phyloP scores from a whole-genome alignment of 768 basidiomycete species.

The Russula earlei region DNA sequence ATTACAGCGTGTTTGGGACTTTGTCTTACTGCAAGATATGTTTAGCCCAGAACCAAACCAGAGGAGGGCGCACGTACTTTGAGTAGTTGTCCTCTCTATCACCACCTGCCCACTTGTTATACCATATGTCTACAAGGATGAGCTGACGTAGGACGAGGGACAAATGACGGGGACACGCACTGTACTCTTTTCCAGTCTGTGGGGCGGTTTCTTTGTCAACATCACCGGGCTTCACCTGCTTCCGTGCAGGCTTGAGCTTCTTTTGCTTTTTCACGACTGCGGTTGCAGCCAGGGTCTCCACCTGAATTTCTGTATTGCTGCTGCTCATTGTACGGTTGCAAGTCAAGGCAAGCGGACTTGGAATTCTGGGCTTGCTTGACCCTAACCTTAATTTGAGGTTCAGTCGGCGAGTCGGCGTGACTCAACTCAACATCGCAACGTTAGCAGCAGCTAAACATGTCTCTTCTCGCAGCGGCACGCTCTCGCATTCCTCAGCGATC shows the following conservation, averaged over 20 bases:
- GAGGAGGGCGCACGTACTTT: conserved; percentile 46
- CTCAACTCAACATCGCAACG: background rate
- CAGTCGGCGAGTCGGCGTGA: background rate
- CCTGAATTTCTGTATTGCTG: conserved; percentile 12
- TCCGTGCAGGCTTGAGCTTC: conserved; percentile 84
- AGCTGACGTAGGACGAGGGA: background rate
- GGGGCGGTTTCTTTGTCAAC: conserved; percentile 82
- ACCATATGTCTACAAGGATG: conserved; percentile 74
- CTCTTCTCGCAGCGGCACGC: conserved; percentile 4
- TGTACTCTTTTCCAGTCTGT: conserved; percentile 95
- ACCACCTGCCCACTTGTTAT: conserved; percentile 99
- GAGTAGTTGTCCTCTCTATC: conserved; percentile 95
- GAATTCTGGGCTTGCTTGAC: background rate
- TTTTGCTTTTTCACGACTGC: conserved; percentile 32
- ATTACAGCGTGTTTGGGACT: conserved; percentile 87
- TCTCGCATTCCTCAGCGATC: background rate
- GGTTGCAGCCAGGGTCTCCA: background rate
- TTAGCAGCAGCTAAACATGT: too few relatives aligned
- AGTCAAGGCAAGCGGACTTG: background rate
- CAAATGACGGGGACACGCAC: conserved; percentile 39
- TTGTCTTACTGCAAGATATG: conserved; percentile 58
- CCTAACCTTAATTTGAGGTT: conserved; percentile 12
- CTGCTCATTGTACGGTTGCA: conserved; percentile 9
- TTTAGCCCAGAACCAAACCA: conserved; percentile 8
- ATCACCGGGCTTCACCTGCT: conserved; percentile 86